These are phyloP conservation scores for Suillus spraguei DNA, from an alignment of 768 basidiomycete genomes.

Conservation along the genomic window DNA sequence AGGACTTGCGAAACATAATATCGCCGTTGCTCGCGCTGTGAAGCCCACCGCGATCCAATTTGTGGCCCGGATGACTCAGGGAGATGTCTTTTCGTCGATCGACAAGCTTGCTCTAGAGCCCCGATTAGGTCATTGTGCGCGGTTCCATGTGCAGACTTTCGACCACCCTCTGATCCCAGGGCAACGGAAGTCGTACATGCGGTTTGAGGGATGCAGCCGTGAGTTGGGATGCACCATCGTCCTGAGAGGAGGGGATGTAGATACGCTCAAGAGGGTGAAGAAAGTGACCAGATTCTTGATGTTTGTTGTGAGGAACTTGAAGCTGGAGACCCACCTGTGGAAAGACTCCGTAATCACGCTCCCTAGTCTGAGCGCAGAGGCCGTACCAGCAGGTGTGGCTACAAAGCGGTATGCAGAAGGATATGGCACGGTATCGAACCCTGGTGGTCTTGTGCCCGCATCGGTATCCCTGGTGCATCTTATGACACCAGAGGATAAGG, in stretches of 20 bases:
- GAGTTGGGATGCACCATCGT: slow-evolving; percentile 96
- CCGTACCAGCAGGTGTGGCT: slow-evolving; percentile 49
- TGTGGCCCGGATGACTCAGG: slow-evolving; percentile 92
- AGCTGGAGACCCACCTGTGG: slow-evolving; percentile 94
- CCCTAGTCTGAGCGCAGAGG: slow-evolving; percentile 65
- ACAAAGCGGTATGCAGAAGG: slow-evolving; percentile 25
- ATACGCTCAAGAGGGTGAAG: slow-evolving; percentile 83
- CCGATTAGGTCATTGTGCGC: slow-evolving; percentile 82
- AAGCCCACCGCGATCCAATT: slow-evolving; percentile 86
- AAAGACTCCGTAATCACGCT: slow-evolving; percentile 83
- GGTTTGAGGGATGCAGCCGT: slow-evolving; percentile 93
- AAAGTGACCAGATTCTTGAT: slow-evolving; percentile 90
- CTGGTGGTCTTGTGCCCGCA: slow-evolving; percentile 17
- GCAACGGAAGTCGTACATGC: slow-evolving; percentile 93
- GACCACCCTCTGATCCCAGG: slow-evolving; percentile 96
- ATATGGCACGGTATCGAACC: slow-evolving; percentile 19
- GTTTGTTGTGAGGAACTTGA: slow-evolving; percentile 91
- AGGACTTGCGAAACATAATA: slow-evolving; percentile 78
- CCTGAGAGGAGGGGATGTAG: slow-evolving; percentile 83
- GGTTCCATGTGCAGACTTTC: slow-evolving; percentile 89
- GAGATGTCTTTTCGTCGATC: slow-evolving; percentile 94
- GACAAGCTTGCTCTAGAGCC: slow-evolving; percentile 91
- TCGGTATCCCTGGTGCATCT: slow-evolving; percentile 31
- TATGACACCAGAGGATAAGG: slow-evolving; percentile 20
- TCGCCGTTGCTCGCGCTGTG: slow-evolving; percentile 88